phyloP scores from a whole-genome alignment of 768 basidiomycete species.

The Kwoniella shandongensis region DNA sequence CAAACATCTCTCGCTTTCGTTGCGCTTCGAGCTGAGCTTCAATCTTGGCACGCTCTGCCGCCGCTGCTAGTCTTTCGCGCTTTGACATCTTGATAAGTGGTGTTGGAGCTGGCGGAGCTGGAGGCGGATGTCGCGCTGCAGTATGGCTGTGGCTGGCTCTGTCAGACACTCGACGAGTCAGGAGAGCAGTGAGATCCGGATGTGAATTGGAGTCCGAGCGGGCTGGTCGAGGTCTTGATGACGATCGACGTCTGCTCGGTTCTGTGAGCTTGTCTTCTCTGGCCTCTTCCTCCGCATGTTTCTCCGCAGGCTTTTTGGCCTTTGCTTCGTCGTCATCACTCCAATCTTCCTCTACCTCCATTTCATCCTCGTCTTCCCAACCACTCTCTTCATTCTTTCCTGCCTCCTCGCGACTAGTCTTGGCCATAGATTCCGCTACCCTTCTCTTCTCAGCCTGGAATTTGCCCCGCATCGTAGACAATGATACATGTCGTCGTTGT shows the following conservation, averaged over 20 bases:
- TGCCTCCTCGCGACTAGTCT: constrained; percentile 30
- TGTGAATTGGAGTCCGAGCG: constrained; percentile 7
- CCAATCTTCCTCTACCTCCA: constrained; percentile 33
- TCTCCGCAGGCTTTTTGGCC: constrained; percentile 1
- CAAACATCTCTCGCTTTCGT: constrained; percentile 52
- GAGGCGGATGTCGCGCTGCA: constrained; percentile 15
- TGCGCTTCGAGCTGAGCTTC: constrained; percentile 49
- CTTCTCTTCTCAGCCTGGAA: constrained; percentile 46
- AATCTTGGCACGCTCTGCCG: constrained; percentile 36
- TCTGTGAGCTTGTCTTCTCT: not conserved
- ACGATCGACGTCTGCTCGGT: constrained; percentile 4
- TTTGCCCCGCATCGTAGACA: constrained; percentile 49
- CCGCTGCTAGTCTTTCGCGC: constrained; percentile 32
- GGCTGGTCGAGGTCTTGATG: constrained; percentile 2
- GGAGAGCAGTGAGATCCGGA: constrained; percentile 20
- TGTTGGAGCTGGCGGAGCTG: constrained; percentile 44
- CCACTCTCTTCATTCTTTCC: constrained; percentile 46
- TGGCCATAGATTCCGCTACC: constrained; percentile 43
- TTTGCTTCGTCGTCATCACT: constrained; percentile 29
- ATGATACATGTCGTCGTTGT: constrained; percentile 42
- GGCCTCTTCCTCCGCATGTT: not conserved
- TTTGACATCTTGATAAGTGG: constrained; percentile 41
- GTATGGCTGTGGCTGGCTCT: not conserved
- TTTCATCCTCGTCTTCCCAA: constrained; percentile 47
- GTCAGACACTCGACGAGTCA: constrained; percentile 18